phyloP scores from a whole-genome alignment of 1,139 yeast species.

The Geotrichum bryndzae region DNA sequence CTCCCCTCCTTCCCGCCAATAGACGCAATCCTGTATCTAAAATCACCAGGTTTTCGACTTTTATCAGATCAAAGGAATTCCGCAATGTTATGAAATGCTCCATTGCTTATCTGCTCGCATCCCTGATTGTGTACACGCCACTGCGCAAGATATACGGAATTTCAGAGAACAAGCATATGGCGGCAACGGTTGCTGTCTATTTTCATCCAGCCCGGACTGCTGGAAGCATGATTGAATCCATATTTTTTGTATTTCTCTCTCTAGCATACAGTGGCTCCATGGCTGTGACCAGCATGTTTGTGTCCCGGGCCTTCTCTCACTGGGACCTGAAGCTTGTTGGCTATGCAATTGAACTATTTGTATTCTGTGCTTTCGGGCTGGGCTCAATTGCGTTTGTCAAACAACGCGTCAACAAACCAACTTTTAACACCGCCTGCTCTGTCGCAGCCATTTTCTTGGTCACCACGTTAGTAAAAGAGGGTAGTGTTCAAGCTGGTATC shows the following conservation, averaged over 20 bases:
- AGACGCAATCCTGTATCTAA: neutral
- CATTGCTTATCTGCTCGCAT: constrained; percentile 64
- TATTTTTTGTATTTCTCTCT: constrained; percentile 54
- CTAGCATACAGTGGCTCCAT: constrained; percentile 52
- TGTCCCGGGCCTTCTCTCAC: constrained; percentile 46
- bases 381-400: constrained; percentile 67
- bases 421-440: constrained; percentile 77
- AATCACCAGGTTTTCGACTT: neutral
- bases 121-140: constrained; percentile 66
- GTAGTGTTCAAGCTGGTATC: constrained; percentile 54
- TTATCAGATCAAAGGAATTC: constrained; percentile 1
- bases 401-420: constrained; percentile 58
- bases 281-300: constrained; percentile 49
- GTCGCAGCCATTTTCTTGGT: constrained; percentile 68
- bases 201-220: constrained; percentile 76
- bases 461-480: constrained; percentile 72
- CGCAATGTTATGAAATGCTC: constrained; percentile 49
- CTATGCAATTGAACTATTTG: constrained; percentile 49
- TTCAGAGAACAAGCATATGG: constrained; percentile 72
- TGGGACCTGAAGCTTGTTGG: constrained; percentile 49
- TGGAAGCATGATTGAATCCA: constrained; percentile 76
- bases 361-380: constrained; percentile 49
- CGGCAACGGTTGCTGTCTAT: constrained; percentile 78
- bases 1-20: neutral
- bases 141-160: constrained; percentile 56